These are phyloP conservation scores for Suhomyces kunorum DNA, from an alignment of 1,139 yeast species.

Conservation along the genomic window DNA sequence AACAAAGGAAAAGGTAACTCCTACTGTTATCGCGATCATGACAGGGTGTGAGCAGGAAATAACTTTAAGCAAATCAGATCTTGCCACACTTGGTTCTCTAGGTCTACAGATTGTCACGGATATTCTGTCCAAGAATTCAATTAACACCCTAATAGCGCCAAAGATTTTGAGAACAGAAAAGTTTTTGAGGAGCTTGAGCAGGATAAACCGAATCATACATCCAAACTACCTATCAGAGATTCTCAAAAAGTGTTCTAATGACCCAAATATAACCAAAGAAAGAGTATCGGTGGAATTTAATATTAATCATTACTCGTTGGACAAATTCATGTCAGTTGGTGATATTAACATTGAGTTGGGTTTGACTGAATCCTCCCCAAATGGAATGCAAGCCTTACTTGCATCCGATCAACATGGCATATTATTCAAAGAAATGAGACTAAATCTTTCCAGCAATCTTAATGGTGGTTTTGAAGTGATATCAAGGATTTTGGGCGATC, in stretches of 20 bases:
- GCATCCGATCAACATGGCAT: constrained; percentile 34
- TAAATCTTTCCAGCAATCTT: constrained; percentile 62
- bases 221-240: constrained; percentile 50
- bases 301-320: constrained; percentile 38
- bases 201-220: constrained; percentile 43
- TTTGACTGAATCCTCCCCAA: constrained; percentile 14
- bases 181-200: constrained; percentile 54
- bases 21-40: constrained; percentile 46
- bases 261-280: constrained; percentile 22
- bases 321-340: constrained; percentile 31
- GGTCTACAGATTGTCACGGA: constrained; percentile 46
- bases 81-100: constrained; percentile 27
- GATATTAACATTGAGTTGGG: constrained; percentile 41
- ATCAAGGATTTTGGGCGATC: constrained; percentile 61
- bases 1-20: constrained; percentile 7
- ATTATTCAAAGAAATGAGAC: constrained; percentile 45
- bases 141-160: constrained; percentile 70
- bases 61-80: constrained; percentile 37
- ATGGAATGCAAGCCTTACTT: constrained; percentile 24
- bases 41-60: constrained; percentile 64
- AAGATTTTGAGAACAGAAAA: constrained; percentile 81
- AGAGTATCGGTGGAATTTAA: constrained; percentile 24
- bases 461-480: constrained; percentile 71
- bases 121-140: constrained; percentile 23
- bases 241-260: constrained; percentile 24